A percentile compares a stretch with the other conserved stretches of the same genome.
phyloP scores from a whole-genome alignment of 2,329 filamentous ascomycete genomes.

The Metarhizium anisopliae region DNA sequence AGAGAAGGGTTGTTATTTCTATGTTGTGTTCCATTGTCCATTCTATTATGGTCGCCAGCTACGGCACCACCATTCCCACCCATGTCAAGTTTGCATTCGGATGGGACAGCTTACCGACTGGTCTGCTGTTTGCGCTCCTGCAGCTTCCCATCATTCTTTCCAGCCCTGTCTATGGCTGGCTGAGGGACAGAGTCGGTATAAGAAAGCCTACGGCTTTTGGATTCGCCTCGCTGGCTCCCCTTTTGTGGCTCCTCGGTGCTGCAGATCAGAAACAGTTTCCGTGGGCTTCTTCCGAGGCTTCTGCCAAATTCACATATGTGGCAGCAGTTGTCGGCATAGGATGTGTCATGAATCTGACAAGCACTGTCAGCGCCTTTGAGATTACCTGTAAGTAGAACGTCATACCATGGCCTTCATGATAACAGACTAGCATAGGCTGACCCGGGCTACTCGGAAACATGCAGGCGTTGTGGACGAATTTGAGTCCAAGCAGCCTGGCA shows the following conservation, averaged over 20 bases:
- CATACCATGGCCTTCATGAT: neutral
- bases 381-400: neutral
- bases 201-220: neutral
- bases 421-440: neutral
- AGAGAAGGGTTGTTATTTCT: neutral
- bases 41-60: neutral
- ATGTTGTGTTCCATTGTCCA: neutral
- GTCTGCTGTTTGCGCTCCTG: neutral
- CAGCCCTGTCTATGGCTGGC: neutral
- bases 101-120: conserved; percentile 1
- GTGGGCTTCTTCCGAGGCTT: neutral
- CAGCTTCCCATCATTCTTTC: neutral
- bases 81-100: neutral
- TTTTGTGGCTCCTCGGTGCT: conserved; percentile 1
- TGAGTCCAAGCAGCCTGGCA: neutral
- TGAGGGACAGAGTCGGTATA: neutral
- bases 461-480: neutral
- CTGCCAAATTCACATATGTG: neutral
- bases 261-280: conserved; percentile 1
- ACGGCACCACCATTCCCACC: conserved; percentile 1
- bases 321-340: neutral
- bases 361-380: neutral
- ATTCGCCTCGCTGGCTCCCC: neutral
- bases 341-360: neutral
- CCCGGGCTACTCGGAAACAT: too few species aligned